A percentile compares a stretch with the other conserved stretches of the same genome.
These are phyloP conservation scores for Monilinia fructigena DNA, from an alignment of 2,329 filamentous ascomycete species.

Conservation along the genomic window DNA sequence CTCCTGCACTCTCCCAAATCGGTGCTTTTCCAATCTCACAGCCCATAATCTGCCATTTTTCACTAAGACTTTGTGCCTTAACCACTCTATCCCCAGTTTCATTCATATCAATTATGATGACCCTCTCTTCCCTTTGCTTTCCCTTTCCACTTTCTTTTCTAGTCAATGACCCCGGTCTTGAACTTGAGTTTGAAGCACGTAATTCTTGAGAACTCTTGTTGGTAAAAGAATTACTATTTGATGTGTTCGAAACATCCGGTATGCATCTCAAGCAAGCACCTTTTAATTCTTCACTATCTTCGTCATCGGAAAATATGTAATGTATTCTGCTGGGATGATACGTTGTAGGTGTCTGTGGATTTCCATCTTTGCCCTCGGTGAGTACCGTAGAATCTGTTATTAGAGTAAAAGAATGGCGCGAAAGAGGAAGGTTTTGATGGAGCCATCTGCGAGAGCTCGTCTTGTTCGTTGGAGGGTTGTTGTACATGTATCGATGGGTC, in stretches of 20 bases:
- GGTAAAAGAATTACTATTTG: conserved; percentile 11
- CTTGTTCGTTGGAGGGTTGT: conserved; percentile 13
- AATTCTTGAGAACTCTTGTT: conserved; percentile 5
- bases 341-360: conserved; percentile 60
- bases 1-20: conserved; percentile 55
- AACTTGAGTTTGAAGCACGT: conserved; percentile 5
- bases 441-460: conserved; percentile 2
- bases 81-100: conserved; percentile 55
- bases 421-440: conserved; percentile 46
- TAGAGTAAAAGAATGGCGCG: conserved; percentile 82
- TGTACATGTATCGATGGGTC: conserved; percentile 15
- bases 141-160: conserved; percentile 15
- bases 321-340: conserved; percentile 77
- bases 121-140: conserved; percentile 40
- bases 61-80: conserved; percentile 69
- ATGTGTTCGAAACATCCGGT: background rate
- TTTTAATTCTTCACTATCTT: conserved; percentile 69
- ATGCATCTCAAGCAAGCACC: conserved; percentile 52
- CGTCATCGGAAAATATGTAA: conserved; percentile 93
- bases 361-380: background rate
- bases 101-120: conserved; percentile 57
- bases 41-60: conserved; percentile 67
- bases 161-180: background rate
- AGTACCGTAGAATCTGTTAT: conserved; percentile 64
- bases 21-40: conserved; percentile 58